A percentile compares a stretch with the other conserved stretches of the same genome.
phyloP scores from a whole-genome alignment of 768 basidiomycete genomes.

The Exsudoporus frostii region DNA sequence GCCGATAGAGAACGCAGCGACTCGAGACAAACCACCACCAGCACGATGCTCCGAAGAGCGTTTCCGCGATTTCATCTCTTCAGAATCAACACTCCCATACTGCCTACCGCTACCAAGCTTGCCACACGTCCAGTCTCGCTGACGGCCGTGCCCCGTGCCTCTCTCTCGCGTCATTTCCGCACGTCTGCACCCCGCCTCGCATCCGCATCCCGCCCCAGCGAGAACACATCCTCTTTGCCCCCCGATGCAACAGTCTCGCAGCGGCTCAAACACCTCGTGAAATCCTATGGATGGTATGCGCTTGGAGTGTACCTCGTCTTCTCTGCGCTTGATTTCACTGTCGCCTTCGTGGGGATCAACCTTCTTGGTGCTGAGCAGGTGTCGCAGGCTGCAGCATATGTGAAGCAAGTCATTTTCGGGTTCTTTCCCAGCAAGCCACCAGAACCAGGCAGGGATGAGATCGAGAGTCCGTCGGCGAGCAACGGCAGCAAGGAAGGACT shows the following conservation, averaged over 20 bases:
- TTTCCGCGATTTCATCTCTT: constrained; percentile 46
- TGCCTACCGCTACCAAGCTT: constrained; percentile 46
- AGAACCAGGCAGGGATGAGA: constrained; percentile 67
- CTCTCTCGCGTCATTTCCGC: constrained; percentile 43
- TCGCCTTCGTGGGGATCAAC: constrained; percentile 83
- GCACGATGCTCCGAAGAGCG: constrained; percentile 36
- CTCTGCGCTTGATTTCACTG: constrained; percentile 72
- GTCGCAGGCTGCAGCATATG: constrained; percentile 55
- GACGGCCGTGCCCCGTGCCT: constrained; percentile 9
- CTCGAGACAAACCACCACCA: not conserved
- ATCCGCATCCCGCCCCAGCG: constrained; percentile 20
- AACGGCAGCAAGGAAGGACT: constrained; percentile 63
- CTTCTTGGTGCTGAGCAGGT: constrained; percentile 91
- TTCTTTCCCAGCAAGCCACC: constrained; percentile 51
- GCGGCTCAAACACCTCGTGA: constrained; percentile 78
- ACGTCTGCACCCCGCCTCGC: constrained; percentile 47
- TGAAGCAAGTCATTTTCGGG: constrained; percentile 46
- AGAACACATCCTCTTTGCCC: constrained; percentile 31
- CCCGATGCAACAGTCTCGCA: constrained; percentile 59
- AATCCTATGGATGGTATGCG: constrained; percentile 94
- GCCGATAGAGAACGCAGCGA: not conserved
- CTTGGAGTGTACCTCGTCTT: constrained; percentile 84
- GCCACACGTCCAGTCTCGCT: constrained; percentile 24
- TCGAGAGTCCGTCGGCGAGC: constrained; percentile 40
- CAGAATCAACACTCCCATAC: constrained; percentile 44